Base-by-base conservation (phyloP, 768 basidiomycete species). In the Strobilomyces echinocephalus region DNA sequence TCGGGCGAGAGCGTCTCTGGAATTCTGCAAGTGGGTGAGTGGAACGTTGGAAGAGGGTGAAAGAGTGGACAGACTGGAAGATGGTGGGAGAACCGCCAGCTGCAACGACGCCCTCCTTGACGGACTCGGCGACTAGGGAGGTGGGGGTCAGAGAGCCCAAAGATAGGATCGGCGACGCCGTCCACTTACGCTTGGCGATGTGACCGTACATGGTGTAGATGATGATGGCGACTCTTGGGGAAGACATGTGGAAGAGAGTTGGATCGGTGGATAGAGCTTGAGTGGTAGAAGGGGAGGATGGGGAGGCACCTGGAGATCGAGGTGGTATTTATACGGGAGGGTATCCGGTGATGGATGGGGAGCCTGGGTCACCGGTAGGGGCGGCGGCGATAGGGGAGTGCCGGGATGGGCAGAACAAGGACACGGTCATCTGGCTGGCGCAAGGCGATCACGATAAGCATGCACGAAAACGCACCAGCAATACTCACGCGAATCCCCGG, bases 141-240 rank as follows among this genome's bases (percentile, higher is more conserved):
- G n/a, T 2, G 20, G n/a, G 1, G 41, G 16, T 26, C 31, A n/a
- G 15, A 33, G 34, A 2, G 9, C 30, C 9, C 30, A 8, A 30
- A 5, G 8, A 48, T 9, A 1, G 20, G n/a, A 5, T 1, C 8
- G 40, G 33, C 44, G 21, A 47, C 11, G 35, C 1, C 28, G 5
- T n/a, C 26, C 9, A 76, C 84, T 35, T 63, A 89, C 88, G 41
- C 63, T 79, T 79, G 59, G 75, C 76, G 69, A 91, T 79, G 67
- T 91, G 89, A 60, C 86, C 84, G 67, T 85, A 88, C 73, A 87
- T 66, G 38, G 81, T 66, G 74, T 90, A 91, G 71, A 88, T 82
- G 60, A 89, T 62, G 66, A 89, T 86, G 51, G 86, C 86, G 56
- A 88, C 69, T 53, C 69, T 78, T 16, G 63, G 63, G 28, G 85